Conservation (phyloP, 2,329 filamentous ascomycete genomes). For the Fusarium avenaceum region DNA sequence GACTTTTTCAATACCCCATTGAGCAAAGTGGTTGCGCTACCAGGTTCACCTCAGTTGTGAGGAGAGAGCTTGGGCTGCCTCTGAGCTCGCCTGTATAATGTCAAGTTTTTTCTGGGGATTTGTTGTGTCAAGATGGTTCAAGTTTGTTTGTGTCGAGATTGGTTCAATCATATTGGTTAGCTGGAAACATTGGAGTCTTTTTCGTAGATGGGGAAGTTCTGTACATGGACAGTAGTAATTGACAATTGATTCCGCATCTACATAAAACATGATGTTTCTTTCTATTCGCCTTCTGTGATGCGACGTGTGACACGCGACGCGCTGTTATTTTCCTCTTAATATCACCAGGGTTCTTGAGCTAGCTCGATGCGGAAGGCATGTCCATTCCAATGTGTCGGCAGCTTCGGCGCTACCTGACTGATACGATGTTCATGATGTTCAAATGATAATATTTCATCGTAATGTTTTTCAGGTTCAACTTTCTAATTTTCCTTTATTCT, state of each 20-base stretch:
- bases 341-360: neutral
- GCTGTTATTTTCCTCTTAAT: neutral
- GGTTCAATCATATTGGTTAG: constrained; percentile 52
- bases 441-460: neutral
- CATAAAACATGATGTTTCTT: neutral
- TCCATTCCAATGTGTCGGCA: neutral
- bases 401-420: neutral
- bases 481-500: too few species aligned
- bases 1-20: constrained; percentile 41
- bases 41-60: constrained; percentile 25
- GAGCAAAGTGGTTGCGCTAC: constrained; percentile 32
- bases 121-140: constrained; percentile 49
- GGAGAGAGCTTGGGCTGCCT: constrained; percentile 33
- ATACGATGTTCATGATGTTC: neutral
- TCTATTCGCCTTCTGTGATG: neutral
- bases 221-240: constrained; percentile 58
- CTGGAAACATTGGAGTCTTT: constrained; percentile 56
- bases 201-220: constrained; percentile 59
- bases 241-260: constrained; percentile 51
- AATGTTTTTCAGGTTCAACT: too few species aligned
- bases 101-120: constrained; percentile 27
- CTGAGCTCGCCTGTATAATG: constrained; percentile 42
- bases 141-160: constrained; percentile 50
- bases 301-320: neutral
- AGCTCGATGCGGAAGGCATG: neutral